Evolutionary conservation across 1,284 basidiomycete species (phyloP), one percentile per base, ranked within the genome.

Genomic region (Cystobasidiaceae sp.): DNA sequence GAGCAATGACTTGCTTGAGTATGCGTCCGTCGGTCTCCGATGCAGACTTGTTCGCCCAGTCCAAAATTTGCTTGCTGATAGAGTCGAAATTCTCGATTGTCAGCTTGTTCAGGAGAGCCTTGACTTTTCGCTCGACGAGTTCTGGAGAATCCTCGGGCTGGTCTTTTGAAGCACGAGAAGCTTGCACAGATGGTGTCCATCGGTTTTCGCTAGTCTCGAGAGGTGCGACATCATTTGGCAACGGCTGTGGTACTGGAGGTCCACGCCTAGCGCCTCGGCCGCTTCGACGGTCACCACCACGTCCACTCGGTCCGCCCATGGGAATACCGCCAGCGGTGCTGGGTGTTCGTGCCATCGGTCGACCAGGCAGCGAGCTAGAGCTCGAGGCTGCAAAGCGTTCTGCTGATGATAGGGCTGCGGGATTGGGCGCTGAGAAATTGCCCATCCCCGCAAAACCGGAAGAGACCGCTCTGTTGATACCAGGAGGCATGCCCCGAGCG

Each of bases 11-110:
- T 74, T 93, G 90, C 72, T 93, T 91, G 72, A 97, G 84, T 1
- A 93, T 96, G 68, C 89, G 84, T 3, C 93, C 93, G 75, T 97
- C 91, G 75, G 85, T 89, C 82, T 98, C 93, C 71, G 86, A 83
- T 78, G 87, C 86, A 6, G 89, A 92, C 80, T 86, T 91, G 84
- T 97, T 96, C 46, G 92, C 93, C 89, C 89, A 97, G 19, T 83
- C 80, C 70, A 97, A 87, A 74, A 97, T 92, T 78, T 96, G 90
- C 73, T 87, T 84, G 4, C 89, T 93, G 74, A 97, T 96, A 6
- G 89, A 88, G 72, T 94, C 91, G 81, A 97, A 97, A 76, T 90
- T 91, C 81, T 97, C 92, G 83, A 93, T 87, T 1, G 93, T 94
- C 51, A 97, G 85, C 81, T 94, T 97, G 84, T 97, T 97, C 74